Base-by-base conservation (phyloP, 441 rosid species). In the Metrosideros polymorpha region DNA sequence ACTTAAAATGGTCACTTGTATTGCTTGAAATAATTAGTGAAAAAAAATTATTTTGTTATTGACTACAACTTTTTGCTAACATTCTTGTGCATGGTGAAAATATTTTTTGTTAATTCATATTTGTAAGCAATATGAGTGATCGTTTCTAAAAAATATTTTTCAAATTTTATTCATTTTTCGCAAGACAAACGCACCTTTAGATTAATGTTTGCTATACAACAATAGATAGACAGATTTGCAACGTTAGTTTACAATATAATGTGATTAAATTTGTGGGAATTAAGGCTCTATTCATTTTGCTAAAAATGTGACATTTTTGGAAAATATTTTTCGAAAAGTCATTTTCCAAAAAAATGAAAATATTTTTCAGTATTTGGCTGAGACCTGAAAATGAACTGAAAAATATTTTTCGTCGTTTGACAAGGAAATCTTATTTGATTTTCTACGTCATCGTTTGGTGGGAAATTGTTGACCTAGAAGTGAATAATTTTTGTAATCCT, bases 121-220 rank as follows among this genome's bases (percentile, higher is more conserved):
- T 22, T 0, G 0, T 71, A 71, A 39, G 17, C 8, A 1, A 35
- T 66, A 35, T 4, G 7, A 39, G 4, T 8, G 0, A 35, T 71
- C 14, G 0, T 19, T 71, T 71, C 10, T 71, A 39, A 17, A 39
- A 32, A 32, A 32, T 18, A 6, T 9, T 18, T 30, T 63, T 5
- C 6, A 63, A 63, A 63, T 32, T n/a, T n/a, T 25, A 63, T 32
- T 32, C 6, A 63, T 9, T 2, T 63, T 30, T 4, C 7, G 2
- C 0, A 0, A 63, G 43, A 32, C 0, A 1, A 63, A 9, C 12
- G 5, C 25, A 5, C 13, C 76, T 13, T 32, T 4, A 32, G 1
- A 63, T 63, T 32, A 9, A 63, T 63, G 43, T 2, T 12, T 1
- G 2, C 3, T 63, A 18, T 63, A 35, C 47, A 39, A 2, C 25